Conservation (phyloP, 2,329 filamentous ascomycete genomes). For the Colletotrichum sp. region DNA sequence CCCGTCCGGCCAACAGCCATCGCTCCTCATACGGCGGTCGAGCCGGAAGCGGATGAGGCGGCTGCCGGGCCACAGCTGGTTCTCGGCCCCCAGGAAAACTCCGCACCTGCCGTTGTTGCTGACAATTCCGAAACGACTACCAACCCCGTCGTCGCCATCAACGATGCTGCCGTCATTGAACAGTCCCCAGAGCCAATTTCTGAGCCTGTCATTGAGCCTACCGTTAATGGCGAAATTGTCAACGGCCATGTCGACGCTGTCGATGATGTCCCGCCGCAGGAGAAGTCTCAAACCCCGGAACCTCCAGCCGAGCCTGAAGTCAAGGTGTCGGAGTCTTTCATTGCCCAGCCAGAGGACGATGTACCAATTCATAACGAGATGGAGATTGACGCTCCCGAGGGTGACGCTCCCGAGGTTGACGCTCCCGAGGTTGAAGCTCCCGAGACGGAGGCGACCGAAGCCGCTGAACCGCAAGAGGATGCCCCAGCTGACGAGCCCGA, state of each 20-base stretch:
- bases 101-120: background rate
- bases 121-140: background rate
- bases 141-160: background rate
- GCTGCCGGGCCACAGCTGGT: background rate
- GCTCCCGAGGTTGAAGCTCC: background rate
- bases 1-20: slow-evolving; percentile 5
- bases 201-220: background rate
- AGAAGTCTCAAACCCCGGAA: background rate
- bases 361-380: background rate
- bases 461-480: background rate
- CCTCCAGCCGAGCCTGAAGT: background rate
- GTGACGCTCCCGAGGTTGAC: background rate
- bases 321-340: background rate
- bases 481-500: background rate
- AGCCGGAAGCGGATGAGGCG: slow-evolving; percentile 14
- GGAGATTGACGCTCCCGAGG: background rate
- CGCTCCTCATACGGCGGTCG: background rate
- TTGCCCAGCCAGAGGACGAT: background rate
- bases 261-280: background rate
- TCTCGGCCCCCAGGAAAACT: slow-evolving; percentile 2
- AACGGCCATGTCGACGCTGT: background rate
- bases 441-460: background rate
- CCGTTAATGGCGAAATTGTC: background rate
- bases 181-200: background rate
- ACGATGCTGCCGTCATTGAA: background rate